phyloP scores from a whole-genome alignment of 805 yeast genomes.

The Kodamaea restingae region DNA sequence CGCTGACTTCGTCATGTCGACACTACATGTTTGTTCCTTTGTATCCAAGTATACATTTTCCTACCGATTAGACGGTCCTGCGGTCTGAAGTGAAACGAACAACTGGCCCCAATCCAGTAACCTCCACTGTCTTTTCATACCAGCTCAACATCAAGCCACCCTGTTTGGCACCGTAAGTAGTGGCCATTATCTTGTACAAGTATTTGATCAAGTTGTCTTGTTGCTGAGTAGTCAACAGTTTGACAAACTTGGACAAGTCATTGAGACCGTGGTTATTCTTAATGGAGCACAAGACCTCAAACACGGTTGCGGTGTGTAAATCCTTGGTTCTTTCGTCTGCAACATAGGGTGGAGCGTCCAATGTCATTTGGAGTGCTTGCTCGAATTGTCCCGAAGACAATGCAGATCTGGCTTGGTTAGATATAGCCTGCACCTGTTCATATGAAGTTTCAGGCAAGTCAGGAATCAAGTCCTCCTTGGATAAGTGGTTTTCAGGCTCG shows the following conservation, averaged over 20 bases:
- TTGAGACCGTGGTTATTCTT: constrained; percentile 55
- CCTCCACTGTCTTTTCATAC: constrained; percentile 86
- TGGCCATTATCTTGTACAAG: constrained; percentile 79
- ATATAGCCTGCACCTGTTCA: constrained; percentile 51
- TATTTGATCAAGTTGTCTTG: constrained; percentile 78
- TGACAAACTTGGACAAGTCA: constrained; percentile 63
- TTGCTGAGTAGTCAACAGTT: constrained; percentile 56
- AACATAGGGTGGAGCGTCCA: constrained; percentile 80
- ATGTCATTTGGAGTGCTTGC: constrained; percentile 61
- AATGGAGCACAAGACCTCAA: constrained; percentile 58
- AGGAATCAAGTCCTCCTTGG: constrained; percentile 60
- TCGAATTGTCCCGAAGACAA: constrained; percentile 69
- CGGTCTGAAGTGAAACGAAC: constrained; percentile 84
- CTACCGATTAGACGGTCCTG: constrained; percentile 62
- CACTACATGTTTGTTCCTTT: no score
- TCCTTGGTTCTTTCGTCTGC: constrained; percentile 56
- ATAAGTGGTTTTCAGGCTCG: constrained; percentile 74
- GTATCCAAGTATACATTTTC: no score
- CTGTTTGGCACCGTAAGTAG: constrained; percentile 72
- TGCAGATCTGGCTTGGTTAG: constrained; percentile 55
- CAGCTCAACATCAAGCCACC: constrained; percentile 85
- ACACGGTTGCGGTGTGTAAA: constrained; percentile 43
- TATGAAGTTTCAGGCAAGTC: constrained; percentile 41
- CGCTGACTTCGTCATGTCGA: no score
- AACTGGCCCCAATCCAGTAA: constrained; percentile 85